Base-by-base conservation (phyloP, 805 yeast genomes). In the Candida ovalis region DNA sequence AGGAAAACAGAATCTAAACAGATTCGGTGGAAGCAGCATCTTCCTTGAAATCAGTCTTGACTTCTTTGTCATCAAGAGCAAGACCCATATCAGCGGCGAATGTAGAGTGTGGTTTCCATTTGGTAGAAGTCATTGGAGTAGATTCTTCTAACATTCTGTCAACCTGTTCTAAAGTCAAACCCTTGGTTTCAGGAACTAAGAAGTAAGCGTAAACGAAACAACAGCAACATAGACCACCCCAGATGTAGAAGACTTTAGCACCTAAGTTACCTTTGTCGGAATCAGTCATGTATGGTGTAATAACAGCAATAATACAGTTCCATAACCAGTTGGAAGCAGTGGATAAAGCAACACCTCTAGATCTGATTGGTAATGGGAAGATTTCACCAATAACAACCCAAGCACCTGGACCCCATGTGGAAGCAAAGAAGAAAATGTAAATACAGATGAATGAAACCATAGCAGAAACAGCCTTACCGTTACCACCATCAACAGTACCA, bases 351-450 rank as follows among this genome's bases (percentile, higher is more conserved):
- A 84, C 80, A 49, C 87, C 87, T 63, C 82, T 82, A 47, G 87
- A 86, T 64, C 95, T 79, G 52, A 83, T 80, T 64, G 84, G 80
- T 46, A 86, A 78, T 53, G 91, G 88, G 75, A 77, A 86, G 42
- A 77, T 68, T 58, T 80, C 85, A 58, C 82, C 81, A 58, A 71
- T 66, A 47, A 78, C 66, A 42, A 80, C 87, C 91, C 92, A 87
- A 36, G 80, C 81, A 51, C 78, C 80, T 36, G 94, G 90, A 64
- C 92, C 92, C 92, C 94, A 88, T 22, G 92, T 78, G 3, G 88
- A 75, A 8, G 94, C 95, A 70, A 86, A 85, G 64, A 83, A 82
- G 47, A 84, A 81, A 56, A 88, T 83, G 63, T 84, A 88, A 36
- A 75, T 63, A 62, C 83, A 79, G 48, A 77, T 71, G 59, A 79